phyloP scores from a whole-genome alignment of 768 basidiomycete species.

The Boletales sp. region DNA sequence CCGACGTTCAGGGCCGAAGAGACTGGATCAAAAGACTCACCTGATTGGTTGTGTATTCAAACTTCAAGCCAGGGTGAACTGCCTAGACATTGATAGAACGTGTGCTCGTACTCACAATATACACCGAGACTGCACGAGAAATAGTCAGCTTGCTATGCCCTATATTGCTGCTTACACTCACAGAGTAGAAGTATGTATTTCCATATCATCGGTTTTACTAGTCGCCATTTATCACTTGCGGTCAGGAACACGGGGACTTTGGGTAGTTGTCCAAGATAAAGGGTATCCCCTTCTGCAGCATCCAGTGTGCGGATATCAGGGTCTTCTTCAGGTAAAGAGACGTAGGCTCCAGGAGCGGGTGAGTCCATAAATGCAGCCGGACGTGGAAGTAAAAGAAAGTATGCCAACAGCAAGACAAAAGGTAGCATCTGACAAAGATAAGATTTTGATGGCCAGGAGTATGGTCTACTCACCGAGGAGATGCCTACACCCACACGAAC shows the following conservation, averaged over 20 bases:
- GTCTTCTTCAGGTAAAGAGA: conserved; percentile 35
- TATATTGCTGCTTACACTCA: conserved; percentile 37
- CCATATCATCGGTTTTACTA: conserved; percentile 74
- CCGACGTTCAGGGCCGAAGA: neutral
- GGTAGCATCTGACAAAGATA: conserved; percentile 63
- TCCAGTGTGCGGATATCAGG: conserved; percentile 15
- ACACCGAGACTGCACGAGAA: conserved; percentile 48
- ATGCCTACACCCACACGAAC: conserved; percentile 80
- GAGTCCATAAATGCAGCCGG: conserved; percentile 47
- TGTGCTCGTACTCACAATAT: conserved; percentile 43
- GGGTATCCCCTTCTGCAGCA: conserved; percentile 28
- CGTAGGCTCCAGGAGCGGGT: conserved; percentile 32
- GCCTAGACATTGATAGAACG: neutral
- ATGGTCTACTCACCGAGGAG: conserved; percentile 56
- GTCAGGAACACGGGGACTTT: conserved; percentile 53
- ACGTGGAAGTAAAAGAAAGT: conserved; percentile 73
- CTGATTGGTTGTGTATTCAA: conserved; percentile 92
- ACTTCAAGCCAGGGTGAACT: conserved; percentile 39
- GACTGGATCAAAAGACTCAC: conserved; percentile 28
- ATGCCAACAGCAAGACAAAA: conserved; percentile 71
- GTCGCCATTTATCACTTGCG: conserved; percentile 68
- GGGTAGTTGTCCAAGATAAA: conserved; percentile 25
- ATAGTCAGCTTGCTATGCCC: conserved; percentile 11
- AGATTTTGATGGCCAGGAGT: neutral
- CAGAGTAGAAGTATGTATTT: conserved; percentile 94